Evolutionary conservation across 768 basidiomycete genomes (phyloP).

Genomic region (Lyophyllum atratum): DNA sequence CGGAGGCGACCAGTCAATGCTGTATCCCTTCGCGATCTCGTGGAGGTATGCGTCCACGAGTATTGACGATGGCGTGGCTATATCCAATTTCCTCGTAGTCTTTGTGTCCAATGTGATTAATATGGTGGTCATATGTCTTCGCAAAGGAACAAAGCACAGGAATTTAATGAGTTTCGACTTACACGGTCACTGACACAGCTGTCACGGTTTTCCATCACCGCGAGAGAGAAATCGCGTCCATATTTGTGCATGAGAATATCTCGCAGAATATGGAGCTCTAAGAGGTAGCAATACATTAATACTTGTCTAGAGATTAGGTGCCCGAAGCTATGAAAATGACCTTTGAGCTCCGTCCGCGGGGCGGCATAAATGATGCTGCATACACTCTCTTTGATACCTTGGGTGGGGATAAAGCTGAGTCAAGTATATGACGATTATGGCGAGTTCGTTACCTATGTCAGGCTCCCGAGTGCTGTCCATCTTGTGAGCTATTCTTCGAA

Average conservation of each 20-base stretch:
- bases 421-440: neutral
- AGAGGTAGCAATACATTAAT: conserved; percentile 6
- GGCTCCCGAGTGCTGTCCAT: conserved; percentile 70
- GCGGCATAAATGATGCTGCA: conserved; percentile 89
- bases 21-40: conserved; percentile 90
- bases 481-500: conserved; percentile 12
- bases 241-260: conserved; percentile 97
- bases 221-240: conserved; percentile 84
- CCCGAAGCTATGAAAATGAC: conserved; percentile 33
- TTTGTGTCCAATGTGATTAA: conserved; percentile 28
- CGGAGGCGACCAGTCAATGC: conserved; percentile 64
- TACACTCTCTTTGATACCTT: conserved; percentile 73
- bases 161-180: conserved; percentile 27
- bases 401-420: neutral
- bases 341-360: conserved; percentile 89
- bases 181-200: conserved; percentile 84
- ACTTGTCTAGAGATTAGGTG: neutral
- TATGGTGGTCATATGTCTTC: conserved; percentile 1
- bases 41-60: conserved; percentile 86
- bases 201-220: conserved; percentile 86
- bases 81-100: conserved; percentile 74
- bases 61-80: conserved; percentile 67
- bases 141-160: neutral
- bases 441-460: conserved; percentile 58
- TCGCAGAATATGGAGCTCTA: conserved; percentile 87